Evolutionary conservation across 2,329 filamentous ascomycete genomes (phyloP), one percentile per base, ranked within the genome.

Genomic region (Ramularia collo-cygni): DNA sequence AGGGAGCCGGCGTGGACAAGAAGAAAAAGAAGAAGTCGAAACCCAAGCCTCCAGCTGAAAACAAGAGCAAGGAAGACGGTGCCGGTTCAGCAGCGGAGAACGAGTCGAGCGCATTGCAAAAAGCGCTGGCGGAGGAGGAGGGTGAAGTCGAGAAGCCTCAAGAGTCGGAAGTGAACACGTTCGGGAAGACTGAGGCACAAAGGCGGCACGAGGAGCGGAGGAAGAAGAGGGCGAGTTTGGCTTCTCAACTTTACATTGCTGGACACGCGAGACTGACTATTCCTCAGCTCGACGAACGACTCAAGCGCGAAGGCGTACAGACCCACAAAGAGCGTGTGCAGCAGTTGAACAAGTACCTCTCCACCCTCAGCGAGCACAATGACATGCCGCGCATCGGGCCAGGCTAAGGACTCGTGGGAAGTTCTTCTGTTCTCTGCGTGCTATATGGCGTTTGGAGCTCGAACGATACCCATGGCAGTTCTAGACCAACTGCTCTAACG

Each of bases 281-380:
- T 15, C 24, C 24, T 32, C 15, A 92, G 86, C 70, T 96, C 55
- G 79, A 92, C 54, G 83, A 95, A 56, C 73, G 87, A 47, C 69
- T 93, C 31, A 81, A 84, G 58, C 79, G 83, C 10, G 89, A 95
- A 61, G 82, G 93, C 12, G 77, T 90, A 52, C 96, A 95, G 72
- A 94, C 89, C 19, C 92, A 98, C 65, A 96, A 96, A 63, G 85
- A 98, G 69, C 80, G 87, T 8, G 90, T 98, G 30, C 39, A 96
- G 63, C 88, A 95, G 62, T 69, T 96, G 54, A 98, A 98, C 62
- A 86, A 85, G 48, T 95, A 96, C 62, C 69, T 98, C 26, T 92
- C 86, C 50, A 84, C 81, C 51, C 66, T 98, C 57, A 95, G 86
- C 66, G 92, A 98, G 66, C 92, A 98, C 67, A 90, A 98, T 64